These are phyloP conservation scores for Saccharomycopsis phalli DNA, from an alignment of 1,139 yeast genomes.

Conservation along the genomic window DNA sequence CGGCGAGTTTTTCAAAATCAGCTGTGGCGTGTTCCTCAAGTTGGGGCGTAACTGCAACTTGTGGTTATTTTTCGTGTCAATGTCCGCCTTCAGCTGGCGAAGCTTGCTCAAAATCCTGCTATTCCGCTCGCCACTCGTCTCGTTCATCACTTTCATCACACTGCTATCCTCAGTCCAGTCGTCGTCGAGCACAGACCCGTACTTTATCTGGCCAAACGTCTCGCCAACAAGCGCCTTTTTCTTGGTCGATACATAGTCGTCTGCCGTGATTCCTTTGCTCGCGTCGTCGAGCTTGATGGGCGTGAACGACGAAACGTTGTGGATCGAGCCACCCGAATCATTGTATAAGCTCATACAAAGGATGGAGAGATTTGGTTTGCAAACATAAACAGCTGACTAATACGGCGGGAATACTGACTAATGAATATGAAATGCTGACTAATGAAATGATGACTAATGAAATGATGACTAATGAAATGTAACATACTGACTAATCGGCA, in stretches of 20 bases:
- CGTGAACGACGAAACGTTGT: background rate
- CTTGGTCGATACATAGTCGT: conserved; percentile 1
- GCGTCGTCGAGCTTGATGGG: conserved; percentile 1
- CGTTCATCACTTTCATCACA: background rate
- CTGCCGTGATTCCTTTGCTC: background rate
- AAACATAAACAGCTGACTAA: too few relatives aligned
- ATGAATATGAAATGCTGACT: too few relatives aligned
- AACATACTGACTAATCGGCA: too few relatives aligned
- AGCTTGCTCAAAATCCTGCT: background rate
- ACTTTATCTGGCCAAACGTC: background rate
- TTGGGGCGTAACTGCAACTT: conserved; percentile 1
- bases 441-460: too few relatives aligned
- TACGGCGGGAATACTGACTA: too few relatives aligned
- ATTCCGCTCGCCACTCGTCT: background rate
- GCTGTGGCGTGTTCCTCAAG: background rate
- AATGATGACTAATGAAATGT: too few relatives aligned
- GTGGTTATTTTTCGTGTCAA: background rate
- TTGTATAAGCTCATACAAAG: too few relatives aligned
- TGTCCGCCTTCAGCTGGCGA: background rate
- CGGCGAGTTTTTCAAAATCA: background rate
- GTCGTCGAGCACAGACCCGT: background rate
- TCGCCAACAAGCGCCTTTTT: background rate
- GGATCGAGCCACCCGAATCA: too few relatives aligned
- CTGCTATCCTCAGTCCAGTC: background rate
- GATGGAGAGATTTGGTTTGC: too few relatives aligned